Evolutionary conservation across 192 early-diverging fungal genomes (phyloP), one percentile per base, ranked within the genome.

Genomic region (Neocallimastix lanati): DNA sequence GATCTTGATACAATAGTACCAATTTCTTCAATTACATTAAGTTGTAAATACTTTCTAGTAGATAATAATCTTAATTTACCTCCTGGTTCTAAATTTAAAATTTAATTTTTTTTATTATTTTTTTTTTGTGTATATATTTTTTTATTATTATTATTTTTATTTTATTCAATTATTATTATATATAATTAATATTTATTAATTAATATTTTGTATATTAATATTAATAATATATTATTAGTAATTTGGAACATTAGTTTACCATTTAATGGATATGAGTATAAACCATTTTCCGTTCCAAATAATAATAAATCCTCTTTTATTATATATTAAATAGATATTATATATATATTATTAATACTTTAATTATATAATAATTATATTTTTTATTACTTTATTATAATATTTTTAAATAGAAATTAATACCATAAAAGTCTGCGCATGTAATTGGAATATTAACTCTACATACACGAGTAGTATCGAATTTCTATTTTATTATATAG

Each of bases 211-310:
- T n/a, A n/a, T n/a, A n/a, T n/a, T n/a, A n/a, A n/a, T n/a, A n/a
- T n/a, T n/a, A n/a, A n/a, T n/a, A n/a, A n/a, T n/a, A n/a, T n/a
- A n/a, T n/a, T n/a, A n/a, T n/a, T n/a, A n/a, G n/a, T n/a, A n/a
- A n/a, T n/a, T n/a, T n/a, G n/a, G n/a, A n/a, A 82, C 1, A 77
- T 9, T 29, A 27, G 25, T 79, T 14, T 76, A 85, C 81, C 81
- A 67, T 82, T 85, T 27, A 84, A 84, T 29, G 88, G 86, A 77
- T 86, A 88, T 5, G 84, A 84, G 76, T 85, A 90, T 28, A 90
- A 83, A 13, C 89, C 88, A 76, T 90, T 83, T 36, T 89, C 86
- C 13, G 86, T 90, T 12, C 89, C 89, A 81, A 90, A 85, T 13
- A 90, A 80, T 28, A 90, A 81, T 28, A 85, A 84, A 36, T 88